phyloP scores from a whole-genome alignment of 225 moss, liverwort and hornwort genomes.

The Asterella californica region DNA sequence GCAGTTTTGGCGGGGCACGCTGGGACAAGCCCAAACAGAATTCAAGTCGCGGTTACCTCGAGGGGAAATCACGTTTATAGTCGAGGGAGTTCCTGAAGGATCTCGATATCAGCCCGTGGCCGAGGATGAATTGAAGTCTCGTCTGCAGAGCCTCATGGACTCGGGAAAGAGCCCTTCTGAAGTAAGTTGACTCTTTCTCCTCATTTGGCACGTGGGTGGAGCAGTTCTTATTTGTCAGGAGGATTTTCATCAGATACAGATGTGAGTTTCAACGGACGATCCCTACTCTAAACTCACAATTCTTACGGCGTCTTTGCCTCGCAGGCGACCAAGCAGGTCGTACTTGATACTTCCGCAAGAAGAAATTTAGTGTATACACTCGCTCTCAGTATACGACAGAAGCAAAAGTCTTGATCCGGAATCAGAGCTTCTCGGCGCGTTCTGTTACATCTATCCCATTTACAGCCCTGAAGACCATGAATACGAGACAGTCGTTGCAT shows the following conservation, averaged over 20 bases:
- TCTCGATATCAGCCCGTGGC: constrained; percentile 47
- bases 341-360: constrained; percentile 71
- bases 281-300: no score
- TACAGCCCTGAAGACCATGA: no score
- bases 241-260: not conserved
- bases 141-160: constrained; percentile 55
- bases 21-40: constrained; percentile 63
- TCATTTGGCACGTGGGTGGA: not conserved
- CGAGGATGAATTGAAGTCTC: constrained; percentile 68
- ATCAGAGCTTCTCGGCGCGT: no score
- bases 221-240: not conserved
- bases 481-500: no score
- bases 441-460: no score
- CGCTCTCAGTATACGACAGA: constrained; percentile 55
- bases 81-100: constrained; percentile 60
- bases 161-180: constrained; percentile 81
- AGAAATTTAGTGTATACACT: constrained; percentile 85
- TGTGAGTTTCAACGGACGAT: no score
- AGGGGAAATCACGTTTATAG: constrained; percentile 81
- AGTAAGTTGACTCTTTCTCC: constrained; percentile 37
- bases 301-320: not conserved
- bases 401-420: constrained; percentile 4
- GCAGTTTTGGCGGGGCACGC: constrained; percentile 91
- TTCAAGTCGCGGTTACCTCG: constrained; percentile 64
- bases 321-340: constrained; percentile 97